Percentiles rank a stretch among this genome's conserved stretches.
Conservation (phyloP, 371 early-diverging fungal genomes). For the Ecytonucleospora hepatopenaei region DNA sequence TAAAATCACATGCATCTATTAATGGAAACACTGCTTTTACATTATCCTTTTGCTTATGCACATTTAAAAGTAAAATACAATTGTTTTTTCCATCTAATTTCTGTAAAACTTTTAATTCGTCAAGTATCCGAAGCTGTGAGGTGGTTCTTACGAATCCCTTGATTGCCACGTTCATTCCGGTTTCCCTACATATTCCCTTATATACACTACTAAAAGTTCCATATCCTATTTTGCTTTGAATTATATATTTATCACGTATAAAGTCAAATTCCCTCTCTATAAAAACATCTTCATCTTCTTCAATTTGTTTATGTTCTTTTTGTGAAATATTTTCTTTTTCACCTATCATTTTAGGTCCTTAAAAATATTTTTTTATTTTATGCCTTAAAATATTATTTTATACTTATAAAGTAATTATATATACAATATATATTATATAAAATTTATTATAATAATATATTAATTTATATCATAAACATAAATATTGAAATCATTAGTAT, state of each 20-base stretch:
- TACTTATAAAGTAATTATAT: no score
- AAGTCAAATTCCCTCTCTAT: neutral
- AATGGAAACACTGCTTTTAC: conserved; percentile 74
- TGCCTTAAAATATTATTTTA: no score
- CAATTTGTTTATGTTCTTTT: neutral
- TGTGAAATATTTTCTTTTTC: no score
- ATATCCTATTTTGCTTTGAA: conserved; percentile 76
- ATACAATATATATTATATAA: no score
- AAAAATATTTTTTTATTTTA: no score
- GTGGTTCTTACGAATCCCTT: conserved; percentile 78
- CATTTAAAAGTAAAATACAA: conserved; percentile 68
- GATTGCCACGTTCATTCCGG: conserved; percentile 80
- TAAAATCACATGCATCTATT: conserved; percentile 70
- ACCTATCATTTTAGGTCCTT: no score
- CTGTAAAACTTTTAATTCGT: conserved; percentile 69
- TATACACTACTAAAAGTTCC: conserved; percentile 97
- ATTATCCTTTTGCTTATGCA: conserved; percentile 68
- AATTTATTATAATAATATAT: no score
- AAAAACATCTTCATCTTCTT: neutral
- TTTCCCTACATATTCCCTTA: conserved; percentile 74
- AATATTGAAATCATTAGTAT: no score
- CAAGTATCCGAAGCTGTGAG: conserved; percentile 68
- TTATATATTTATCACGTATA: conserved; percentile 22
- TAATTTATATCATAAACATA: no score
- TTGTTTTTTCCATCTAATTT: conserved; percentile 59